Evolutionary conservation across 2,329 filamentous ascomycete genomes (phyloP), one percentile per base, ranked within the genome.

Genomic region (Phialocephala sp.): DNA sequence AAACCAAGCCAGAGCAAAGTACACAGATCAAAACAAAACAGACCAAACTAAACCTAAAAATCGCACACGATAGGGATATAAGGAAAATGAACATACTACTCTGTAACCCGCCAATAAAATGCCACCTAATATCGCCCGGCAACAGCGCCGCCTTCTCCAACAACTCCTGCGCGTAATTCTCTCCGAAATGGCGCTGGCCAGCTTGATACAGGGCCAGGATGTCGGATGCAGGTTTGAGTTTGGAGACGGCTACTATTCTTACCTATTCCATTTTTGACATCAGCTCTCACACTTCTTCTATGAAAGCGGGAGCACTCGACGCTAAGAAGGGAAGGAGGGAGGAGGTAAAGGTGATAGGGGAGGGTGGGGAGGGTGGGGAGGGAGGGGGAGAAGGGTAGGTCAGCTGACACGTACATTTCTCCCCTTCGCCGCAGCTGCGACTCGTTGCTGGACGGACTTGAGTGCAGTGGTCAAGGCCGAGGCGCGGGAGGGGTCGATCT

Each of bases 101-200:
- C 79, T 99, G 95, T 45, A 99, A 81, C 0, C 91, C 93, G 45
- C 95, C 95, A 77, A 98, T 99, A 79, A 98, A 97, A 79, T 99
- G 95, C 95, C 95, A 99, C 73, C 85, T 85, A 71, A 99, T 91
- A 39, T 84, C 85, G 54, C 81, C 80, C 0, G 95, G 94, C 12
- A 99, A 85, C 22, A 97, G 77, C 41, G 86, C 85, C 1, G 93
- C 90, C 79, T 99, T 99, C 77, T 97, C 91, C 66, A 85, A 84
- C 62, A 99, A 86, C 79, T 99, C 95, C 79, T 94, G 91, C 4
- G 91, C 85, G 81, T 99, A 99, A 82, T 99, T 99, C 80, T 99
- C 95, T 73, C 95, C 95, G 78, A 98, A 98, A 80, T 99, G 92
- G 20, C 83, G 72, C 62, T 94, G 91, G 0, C 80, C 78, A 0